These are phyloP conservation scores for Apiospora koreana DNA, from an alignment of 2,329 filamentous ascomycete species.

Conservation along the genomic window DNA sequence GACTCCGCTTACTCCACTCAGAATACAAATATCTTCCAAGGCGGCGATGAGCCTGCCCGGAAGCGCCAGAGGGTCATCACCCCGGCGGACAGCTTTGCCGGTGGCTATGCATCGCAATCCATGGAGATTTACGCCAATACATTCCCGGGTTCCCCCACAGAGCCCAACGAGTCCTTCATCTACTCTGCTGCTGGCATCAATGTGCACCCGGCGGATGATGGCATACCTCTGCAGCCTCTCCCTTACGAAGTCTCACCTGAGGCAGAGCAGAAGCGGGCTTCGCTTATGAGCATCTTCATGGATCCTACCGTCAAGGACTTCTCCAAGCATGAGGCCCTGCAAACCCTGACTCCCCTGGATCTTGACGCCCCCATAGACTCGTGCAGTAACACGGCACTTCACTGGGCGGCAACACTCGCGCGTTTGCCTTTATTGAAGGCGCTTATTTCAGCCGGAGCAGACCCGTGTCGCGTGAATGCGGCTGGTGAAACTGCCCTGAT, in stretches of 20 bases:
- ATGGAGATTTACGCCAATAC: slow-evolving; percentile 49
- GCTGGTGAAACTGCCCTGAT: slow-evolving; percentile 92
- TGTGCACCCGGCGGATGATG: slow-evolving; percentile 49
- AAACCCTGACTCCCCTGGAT: slow-evolving; percentile 74
- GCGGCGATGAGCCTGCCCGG: slow-evolving; percentile 73
- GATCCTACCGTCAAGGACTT: slow-evolving; percentile 68
- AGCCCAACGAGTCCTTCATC: slow-evolving; percentile 77
- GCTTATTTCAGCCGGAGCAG: slow-evolving; percentile 81
- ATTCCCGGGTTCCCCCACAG: slow-evolving; percentile 73
- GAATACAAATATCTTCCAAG: slow-evolving; percentile 51
- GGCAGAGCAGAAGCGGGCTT: slow-evolving; percentile 76
- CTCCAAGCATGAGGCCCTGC: slow-evolving; percentile 74
- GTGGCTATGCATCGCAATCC: slow-evolving; percentile 44
- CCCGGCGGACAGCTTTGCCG: slow-evolving; percentile 54
- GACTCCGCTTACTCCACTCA: slow-evolving; percentile 72
- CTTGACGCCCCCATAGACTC: slow-evolving; percentile 91
- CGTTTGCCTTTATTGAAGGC: slow-evolving; percentile 80
- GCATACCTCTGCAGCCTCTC: slow-evolving; percentile 65
- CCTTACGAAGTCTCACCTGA: slow-evolving; percentile 62
- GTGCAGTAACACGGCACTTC: slow-evolving; percentile 85
- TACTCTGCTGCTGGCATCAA: slow-evolving; percentile 57
- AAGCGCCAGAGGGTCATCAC: slow-evolving; percentile 71
- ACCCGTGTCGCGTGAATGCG: slow-evolving; percentile 83
- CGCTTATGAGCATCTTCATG: slow-evolving; percentile 81
- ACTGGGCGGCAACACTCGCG: slow-evolving; percentile 94